Evolutionary conservation across 2,329 filamentous ascomycete species (phyloP), one percentile per base, ranked within the genome.

Genomic region (Neonectria hederae): DNA sequence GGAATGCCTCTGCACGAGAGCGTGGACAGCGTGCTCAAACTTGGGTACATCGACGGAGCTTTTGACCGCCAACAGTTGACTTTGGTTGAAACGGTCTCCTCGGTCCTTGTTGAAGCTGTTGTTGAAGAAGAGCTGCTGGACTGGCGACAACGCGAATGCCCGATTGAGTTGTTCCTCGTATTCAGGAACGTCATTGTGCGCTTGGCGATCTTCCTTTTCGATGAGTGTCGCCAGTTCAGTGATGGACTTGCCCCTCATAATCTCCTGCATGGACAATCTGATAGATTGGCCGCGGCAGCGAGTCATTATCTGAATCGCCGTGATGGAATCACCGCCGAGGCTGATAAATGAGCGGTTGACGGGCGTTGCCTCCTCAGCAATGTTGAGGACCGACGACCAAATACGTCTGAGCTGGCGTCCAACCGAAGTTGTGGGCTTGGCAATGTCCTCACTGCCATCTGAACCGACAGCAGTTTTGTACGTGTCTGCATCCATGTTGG

Each of bases 291-390:
- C 71, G 9, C 76, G 74, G 35, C 76, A 77, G 5, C 74, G 72
- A n/a, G 84, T 81, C 4, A 78, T 76, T 14, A 82, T 72, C 9
- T 78, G 75, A 73, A 84, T 83, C 2, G 82, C 81, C 2, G 72
- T 71, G 28, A 83, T 82, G 9, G 81, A 83, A 49, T 83, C 81
- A 3, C 82, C 82, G 3, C 82, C 82, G 0, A 82, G 70, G 5
- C 69, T 67, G 17, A 82, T 74, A 54, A 83, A 83, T 49, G 76
- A 75, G 38, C 75, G 71, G 14, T 76, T 73, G 0, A 73, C 55
- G 0, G 74, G 70, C 24, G 80, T 70, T 2, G 76, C 67, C 0
- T 72, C 70, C 0, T 73, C 62, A 0, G 75, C 62, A 4, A 82
- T 64, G 53, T 80, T 78, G 8, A 85, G 75, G 0, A 83, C 75